phyloP scores from a whole-genome alignment of 106 monocot species.

The Ottelia alismoides region DNA sequence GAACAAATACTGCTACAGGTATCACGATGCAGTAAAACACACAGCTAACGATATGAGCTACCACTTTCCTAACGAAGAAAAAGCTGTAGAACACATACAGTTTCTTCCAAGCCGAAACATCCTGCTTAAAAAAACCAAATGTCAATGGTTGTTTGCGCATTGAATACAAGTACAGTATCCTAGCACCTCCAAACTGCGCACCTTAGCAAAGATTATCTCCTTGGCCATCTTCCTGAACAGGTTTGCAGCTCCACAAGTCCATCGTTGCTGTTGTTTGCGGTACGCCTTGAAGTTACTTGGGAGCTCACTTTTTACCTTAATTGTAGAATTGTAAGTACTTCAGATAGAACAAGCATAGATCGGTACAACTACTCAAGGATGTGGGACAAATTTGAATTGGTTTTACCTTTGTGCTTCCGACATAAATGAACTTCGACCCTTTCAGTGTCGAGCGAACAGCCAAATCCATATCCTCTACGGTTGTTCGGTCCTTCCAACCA shows the following conservation, averaged over 20 bases:
- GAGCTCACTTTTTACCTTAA: constrained; percentile 76
- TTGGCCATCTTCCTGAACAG: constrained; percentile 65
- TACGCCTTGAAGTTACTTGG: constrained; percentile 77
- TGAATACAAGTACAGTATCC: not conserved
- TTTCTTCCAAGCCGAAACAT: constrained; percentile 72
- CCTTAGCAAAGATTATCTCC: constrained; percentile 51
- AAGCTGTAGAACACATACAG: constrained; percentile 67
- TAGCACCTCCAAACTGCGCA: too few species aligned
- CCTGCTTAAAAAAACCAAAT: constrained; percentile 23
- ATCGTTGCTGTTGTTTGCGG: constrained; percentile 75
- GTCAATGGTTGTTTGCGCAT: not conserved
- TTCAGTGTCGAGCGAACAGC: constrained; percentile 53
- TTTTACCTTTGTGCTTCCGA: constrained; percentile 47
- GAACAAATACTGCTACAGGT: constrained; percentile 57
- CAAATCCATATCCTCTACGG: constrained; percentile 84
- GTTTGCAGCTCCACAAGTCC: constrained; percentile 88
- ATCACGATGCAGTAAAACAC: constrained; percentile 57
- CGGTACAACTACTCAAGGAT: too few species aligned
- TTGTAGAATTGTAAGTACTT: too few species aligned
- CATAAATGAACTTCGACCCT: constrained; percentile 67
- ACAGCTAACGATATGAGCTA: constrained; percentile 68
- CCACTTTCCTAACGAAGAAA: constrained; percentile 72
- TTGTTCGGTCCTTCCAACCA: constrained; percentile 80
- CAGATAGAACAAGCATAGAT: not conserved
- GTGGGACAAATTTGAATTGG: not conserved